Base-by-base conservation (phyloP, 441 rosid species). In the Rhodomyrtus psidioides region DNA sequence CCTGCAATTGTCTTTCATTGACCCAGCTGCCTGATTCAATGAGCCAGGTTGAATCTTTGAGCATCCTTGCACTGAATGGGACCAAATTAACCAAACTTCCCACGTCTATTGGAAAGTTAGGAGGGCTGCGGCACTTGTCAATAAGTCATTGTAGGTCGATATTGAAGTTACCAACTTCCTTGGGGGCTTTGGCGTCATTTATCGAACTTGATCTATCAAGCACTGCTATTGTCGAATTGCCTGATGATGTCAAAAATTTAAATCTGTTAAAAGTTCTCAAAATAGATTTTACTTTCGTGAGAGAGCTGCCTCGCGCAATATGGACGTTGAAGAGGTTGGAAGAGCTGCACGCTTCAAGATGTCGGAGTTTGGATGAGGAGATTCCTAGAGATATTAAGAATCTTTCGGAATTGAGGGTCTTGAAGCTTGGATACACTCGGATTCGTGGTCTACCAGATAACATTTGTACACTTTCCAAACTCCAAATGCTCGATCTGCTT, bases 101-200 rank as follows among this genome's bases (percentile, higher is more conserved):
- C 19, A 0, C 12, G 30, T 83, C 27, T 21, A 39, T 54, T 19
- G 17, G 3, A 15, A 0, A 83, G 53, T n/a, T 56, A 19, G 1
- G 4, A 58, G 0, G 0, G 28, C 14, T 83, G 13, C 49, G 17
- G 0, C 21, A 83, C 30, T n/a, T 58, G 75, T 83, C 85, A 42
- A 19, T 83, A 57, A 83, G 21, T 58, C 65, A 27, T 19, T 56
- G 85, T 44, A 14, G 46, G 46, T 39, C 53, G 0, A 58, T 58
- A 16, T 46, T 30, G 85, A 83, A 53, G 59, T 59, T 83, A 30
- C 76, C 85, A n/a, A 1, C 0, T 4, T 83, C 53, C 28, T n/a
- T 58, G 53, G 85, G 85, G 28, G 46, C 1, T 1, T 34, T 58
- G 34, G 53, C 39, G 27, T 58, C 76, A 10, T 19, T 83, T 34